These are phyloP conservation scores for Alloteropsis angusta DNA, from an alignment of 202 grass and related monocot species.

Conservation along the genomic window DNA sequence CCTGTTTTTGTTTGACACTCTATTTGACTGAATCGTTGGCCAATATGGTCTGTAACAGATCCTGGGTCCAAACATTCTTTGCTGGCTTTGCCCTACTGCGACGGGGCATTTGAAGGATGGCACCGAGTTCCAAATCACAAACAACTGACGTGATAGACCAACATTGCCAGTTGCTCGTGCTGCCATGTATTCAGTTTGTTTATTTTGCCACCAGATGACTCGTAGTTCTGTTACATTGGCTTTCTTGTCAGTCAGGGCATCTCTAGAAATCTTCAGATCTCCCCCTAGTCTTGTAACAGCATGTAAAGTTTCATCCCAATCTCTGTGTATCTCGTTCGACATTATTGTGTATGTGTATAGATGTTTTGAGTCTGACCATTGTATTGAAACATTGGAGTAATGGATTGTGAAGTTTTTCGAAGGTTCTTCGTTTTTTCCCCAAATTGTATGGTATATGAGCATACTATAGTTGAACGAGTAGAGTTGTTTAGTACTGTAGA, in stretches of 20 bases:
- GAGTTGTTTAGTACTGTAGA: background rate
- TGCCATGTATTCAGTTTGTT: background rate
- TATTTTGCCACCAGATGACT: background rate
- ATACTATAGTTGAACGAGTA: background rate
- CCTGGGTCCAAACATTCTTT: conserved; percentile 74
- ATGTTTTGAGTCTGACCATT: conserved; percentile 6
- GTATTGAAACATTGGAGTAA: background rate
- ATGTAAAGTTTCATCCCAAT: conserved; percentile 16
- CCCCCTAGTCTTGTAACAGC: conserved; percentile 3
- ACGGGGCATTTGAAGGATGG: conserved; percentile 71
- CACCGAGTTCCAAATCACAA: conserved; percentile 68
- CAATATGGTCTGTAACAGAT: conserved; percentile 47
- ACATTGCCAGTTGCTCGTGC: background rate
- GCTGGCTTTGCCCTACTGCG: conserved; percentile 67
- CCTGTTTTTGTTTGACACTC: background rate
- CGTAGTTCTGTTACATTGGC: background rate
- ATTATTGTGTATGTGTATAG: background rate
- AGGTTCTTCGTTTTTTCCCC: background rate
- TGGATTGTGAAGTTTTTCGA: background rate
- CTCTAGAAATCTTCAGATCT: background rate
- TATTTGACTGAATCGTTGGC: conserved; percentile 12
- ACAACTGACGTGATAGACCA: conserved; percentile 34
- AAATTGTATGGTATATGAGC: background rate
- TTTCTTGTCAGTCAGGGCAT: conserved; percentile 12
- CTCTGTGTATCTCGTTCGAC: background rate